These are phyloP conservation scores for Carex pumila DNA, from an alignment of 176 grass and related monocot species.

Conservation along the genomic window DNA sequence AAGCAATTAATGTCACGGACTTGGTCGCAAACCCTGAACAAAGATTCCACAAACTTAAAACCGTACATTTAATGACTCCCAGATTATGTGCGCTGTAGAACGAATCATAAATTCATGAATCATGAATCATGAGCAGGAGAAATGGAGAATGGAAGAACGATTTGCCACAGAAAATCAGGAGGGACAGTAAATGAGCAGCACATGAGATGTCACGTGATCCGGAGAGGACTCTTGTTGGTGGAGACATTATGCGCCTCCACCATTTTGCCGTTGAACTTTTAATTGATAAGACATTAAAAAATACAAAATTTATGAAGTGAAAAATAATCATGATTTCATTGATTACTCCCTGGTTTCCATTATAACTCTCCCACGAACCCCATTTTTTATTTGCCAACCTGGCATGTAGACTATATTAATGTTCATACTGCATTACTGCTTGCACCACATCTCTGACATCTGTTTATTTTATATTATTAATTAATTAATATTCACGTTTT, in stretches of 20 bases:
- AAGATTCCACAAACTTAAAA: background rate
- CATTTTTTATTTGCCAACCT: constrained; percentile 6
- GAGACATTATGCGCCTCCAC: constrained; percentile 17
- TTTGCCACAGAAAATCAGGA: background rate
- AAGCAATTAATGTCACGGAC: background rate
- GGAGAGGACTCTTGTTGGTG: background rate
- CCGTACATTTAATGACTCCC: background rate
- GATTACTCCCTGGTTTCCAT: background rate
- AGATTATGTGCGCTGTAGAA: background rate
- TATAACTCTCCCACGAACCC: constrained; percentile 10
- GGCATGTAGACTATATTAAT: background rate
- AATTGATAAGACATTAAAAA: background rate
- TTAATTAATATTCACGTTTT: background rate
- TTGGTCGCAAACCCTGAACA: background rate
- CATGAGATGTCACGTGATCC: constrained; percentile 8
- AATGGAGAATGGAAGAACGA: too few species aligned
- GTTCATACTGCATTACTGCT: background rate
- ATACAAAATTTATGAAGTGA: background rate
- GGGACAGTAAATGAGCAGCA: background rate
- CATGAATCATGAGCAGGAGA: too few species aligned
- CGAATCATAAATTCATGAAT: too few species aligned
- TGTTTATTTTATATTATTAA: background rate
- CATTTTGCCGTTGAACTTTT: background rate
- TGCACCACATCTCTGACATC: background rate
- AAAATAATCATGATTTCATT: constrained; percentile 14